phyloP scores from a whole-genome alignment of 768 basidiomycete genomes.

The Psilocybe tampanensis region DNA sequence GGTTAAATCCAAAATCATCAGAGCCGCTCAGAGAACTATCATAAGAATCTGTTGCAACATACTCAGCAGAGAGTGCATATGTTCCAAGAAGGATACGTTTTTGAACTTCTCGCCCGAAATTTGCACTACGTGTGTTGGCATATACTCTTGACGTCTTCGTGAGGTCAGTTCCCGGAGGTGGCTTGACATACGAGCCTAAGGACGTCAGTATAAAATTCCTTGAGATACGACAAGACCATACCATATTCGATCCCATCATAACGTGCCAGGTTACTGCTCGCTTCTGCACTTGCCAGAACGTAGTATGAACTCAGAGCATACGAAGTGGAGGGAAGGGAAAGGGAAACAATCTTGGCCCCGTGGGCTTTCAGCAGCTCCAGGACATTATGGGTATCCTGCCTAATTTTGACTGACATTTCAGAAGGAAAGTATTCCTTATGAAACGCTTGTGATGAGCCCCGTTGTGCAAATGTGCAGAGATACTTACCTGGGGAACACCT shows the following conservation, averaged over 20 bases:
- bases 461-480: conserved; percentile 9
- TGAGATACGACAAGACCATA: conserved; percentile 16
- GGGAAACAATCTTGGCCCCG: conserved; percentile 71
- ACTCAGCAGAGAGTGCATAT: conserved; percentile 92
- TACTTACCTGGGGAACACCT: conserved; percentile 70
- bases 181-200: conserved; percentile 53
- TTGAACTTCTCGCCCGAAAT: conserved; percentile 85
- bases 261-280: conserved; percentile 87
- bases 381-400: conserved; percentile 45
- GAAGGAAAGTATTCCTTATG: conserved; percentile 77
- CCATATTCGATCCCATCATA: conserved; percentile 91
- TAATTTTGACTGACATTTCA: conserved; percentile 54
- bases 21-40: neutral
- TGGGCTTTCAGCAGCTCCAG: conserved; percentile 40
- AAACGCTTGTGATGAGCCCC: neutral
- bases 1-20: conserved; percentile 2
- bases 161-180: conserved; percentile 41
- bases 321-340: conserved; percentile 67
- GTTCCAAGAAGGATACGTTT: conserved; percentile 89
- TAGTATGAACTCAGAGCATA: conserved; percentile 94
- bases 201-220: neutral
- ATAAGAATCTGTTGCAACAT: conserved; percentile 27
- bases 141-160: conserved; percentile 60
- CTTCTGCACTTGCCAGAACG: conserved; percentile 93
- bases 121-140: conserved; percentile 63